Evolutionary conservation across 169 alveolate species (phyloP).

Genomic region (Plasmodium blacklocki): DNA sequence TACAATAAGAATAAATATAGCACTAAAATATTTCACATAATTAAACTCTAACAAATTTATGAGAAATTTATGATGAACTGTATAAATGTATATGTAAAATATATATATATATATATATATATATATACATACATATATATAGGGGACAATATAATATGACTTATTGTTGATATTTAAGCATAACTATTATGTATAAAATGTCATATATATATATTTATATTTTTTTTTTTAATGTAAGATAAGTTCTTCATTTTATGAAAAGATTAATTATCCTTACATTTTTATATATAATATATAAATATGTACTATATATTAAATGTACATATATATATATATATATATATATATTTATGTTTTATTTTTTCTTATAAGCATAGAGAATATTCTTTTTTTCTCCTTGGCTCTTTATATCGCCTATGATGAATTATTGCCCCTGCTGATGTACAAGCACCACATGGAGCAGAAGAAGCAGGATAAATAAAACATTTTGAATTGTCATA

Average conservation of each 20-base stretch:
- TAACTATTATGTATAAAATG: no score
- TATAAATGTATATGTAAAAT: no score
- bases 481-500: slow-evolving; percentile 86
- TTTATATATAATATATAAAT: not conserved
- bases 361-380: slow-evolving; percentile 35
- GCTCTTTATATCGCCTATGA: slow-evolving; percentile 78
- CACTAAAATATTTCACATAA: no score
- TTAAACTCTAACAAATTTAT: no score
- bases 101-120: no score
- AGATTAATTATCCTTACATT: not conserved
- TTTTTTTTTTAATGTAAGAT: not conserved
- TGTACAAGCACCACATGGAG: slow-evolving; percentile 90
- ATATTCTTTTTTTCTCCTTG: slow-evolving; percentile 62
- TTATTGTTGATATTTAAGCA: no score
- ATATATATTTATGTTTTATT: not conserved
- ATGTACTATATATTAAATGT: not conserved
- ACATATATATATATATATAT: not conserved
- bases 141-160: no score
- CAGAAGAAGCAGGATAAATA: slow-evolving; percentile 88
- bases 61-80: no score
- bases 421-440: slow-evolving; percentile 91
- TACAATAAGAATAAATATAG: no score
- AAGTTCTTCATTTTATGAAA: not conserved
- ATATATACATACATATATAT: no score
- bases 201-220: not conserved